Evolutionary conservation across 2,329 filamentous ascomycete genomes (phyloP).

Genomic region (Penicillium sumatraense): DNA sequence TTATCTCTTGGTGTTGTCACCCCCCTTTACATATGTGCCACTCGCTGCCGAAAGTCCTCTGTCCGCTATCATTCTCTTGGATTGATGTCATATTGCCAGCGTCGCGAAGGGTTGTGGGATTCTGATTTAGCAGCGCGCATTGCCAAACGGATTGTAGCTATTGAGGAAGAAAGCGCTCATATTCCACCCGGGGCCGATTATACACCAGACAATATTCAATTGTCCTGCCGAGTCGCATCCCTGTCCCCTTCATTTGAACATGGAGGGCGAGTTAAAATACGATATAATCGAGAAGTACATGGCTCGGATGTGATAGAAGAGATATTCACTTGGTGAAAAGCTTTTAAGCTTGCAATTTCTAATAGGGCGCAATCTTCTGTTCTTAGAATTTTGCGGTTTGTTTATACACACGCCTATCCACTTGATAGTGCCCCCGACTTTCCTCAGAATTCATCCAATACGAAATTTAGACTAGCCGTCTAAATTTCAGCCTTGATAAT

Average conservation of each 20-base stretch:
- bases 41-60: constrained; percentile 64
- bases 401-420: too few relatives aligned
- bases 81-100: constrained; percentile 62
- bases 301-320: neutral
- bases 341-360: too few relatives aligned
- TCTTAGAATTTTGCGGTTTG: too few relatives aligned
- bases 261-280: neutral
- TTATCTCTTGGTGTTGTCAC: constrained; percentile 68
- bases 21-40: constrained; percentile 68
- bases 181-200: constrained; percentile 2
- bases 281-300: neutral
- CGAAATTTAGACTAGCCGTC: too few relatives aligned
- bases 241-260: neutral
- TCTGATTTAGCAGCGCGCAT: constrained; percentile 22
- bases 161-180: constrained; percentile 24
- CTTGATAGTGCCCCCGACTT: too few relatives aligned
- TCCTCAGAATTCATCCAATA: too few relatives aligned
- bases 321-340: constrained; percentile 3
- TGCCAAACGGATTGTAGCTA: constrained; percentile 19
- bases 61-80: constrained; percentile 65
- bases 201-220: neutral
- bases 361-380: too few relatives aligned
- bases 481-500: constrained; percentile 29
- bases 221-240: neutral
- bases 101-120: constrained; percentile 73